A percentile compares a stretch with the other conserved stretches of the same genome.
Conservation (phyloP, 257 asterid species). For the Buddleja alternifolia region DNA sequence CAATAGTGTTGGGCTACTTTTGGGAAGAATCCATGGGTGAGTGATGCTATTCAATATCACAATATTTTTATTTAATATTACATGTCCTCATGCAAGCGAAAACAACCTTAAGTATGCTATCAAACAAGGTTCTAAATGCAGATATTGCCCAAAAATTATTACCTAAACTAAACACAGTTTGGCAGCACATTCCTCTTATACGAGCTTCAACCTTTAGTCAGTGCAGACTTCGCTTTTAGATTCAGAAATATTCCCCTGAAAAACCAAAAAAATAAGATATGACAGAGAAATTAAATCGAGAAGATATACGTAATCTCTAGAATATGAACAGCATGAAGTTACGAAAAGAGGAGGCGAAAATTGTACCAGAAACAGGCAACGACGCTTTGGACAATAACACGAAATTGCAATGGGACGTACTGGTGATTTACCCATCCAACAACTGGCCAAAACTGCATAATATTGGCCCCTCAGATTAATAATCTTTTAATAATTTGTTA, state of each 20-base stretch:
- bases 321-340: neutral
- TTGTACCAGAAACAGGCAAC: conserved; percentile 87
- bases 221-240: conserved; percentile 71
- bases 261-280: neutral
- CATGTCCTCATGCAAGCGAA: no score
- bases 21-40: no score
- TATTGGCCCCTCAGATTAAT: neutral
- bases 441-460: conserved; percentile 93
- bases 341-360: neutral
- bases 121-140: neutral
- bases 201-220: conserved; percentile 47
- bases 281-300: neutral
- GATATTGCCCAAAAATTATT: neutral
- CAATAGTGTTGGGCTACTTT: no score
- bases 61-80: no score
- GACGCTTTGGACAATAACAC: conserved; percentile 79
- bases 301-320: neutral
- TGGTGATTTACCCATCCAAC: conserved; percentile 97
- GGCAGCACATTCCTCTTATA: neutral
- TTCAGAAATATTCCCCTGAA: conserved; percentile 84
- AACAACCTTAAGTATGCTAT: neutral
- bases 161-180: conserved; percentile 21
- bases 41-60: no score
- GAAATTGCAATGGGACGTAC: conserved; percentile 85
- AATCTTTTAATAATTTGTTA: neutral